Evolutionary conservation across 345 rosid species (phyloP).

Genomic region (Moringa oleifera): DNA sequence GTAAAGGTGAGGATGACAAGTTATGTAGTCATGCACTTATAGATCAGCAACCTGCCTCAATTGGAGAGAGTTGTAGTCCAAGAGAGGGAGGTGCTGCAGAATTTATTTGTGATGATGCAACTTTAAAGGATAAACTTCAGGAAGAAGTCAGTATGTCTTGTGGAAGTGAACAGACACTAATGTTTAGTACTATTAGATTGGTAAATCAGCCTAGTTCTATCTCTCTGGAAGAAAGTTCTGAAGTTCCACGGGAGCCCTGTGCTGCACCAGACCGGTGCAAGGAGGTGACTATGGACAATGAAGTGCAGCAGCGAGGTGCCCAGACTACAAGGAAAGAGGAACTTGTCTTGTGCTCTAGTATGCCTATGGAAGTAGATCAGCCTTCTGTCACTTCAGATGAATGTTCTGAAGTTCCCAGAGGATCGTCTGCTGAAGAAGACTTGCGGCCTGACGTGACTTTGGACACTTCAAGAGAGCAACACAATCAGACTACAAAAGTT

Average conservation of each 20-base stretch:
- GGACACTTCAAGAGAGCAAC: conserved; percentile 2
- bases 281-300: conserved; percentile 11
- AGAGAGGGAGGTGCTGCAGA: conserved; percentile 19
- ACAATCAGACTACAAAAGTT: conserved; percentile 2
- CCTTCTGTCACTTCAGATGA: conserved; percentile 5
- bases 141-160: conserved; percentile 3
- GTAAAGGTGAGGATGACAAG: conserved; percentile 3
- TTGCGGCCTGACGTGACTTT: conserved; percentile 12
- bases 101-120: conserved; percentile 14
- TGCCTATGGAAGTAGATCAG: conserved; percentile 20
- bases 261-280: conserved; percentile 10
- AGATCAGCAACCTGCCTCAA: conserved; percentile 13
- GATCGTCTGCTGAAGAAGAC: conserved; percentile 21
- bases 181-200: conserved; percentile 7
- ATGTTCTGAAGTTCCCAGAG: conserved; percentile 12
- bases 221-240: conserved; percentile 19
- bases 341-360: conserved; percentile 20
- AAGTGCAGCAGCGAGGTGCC: conserved; percentile 12
- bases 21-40: conserved; percentile 5
- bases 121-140: conserved; percentile 21
- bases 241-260: conserved; percentile 12
- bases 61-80: conserved; percentile 20
- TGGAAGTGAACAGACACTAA: conserved; percentile 7
- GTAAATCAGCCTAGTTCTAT: conserved; percentile 4
- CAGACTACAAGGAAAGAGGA: conserved; percentile 12